phyloP scores from a whole-genome alignment of 2,329 filamentous ascomycete genomes.

The Penicillium sp. region DNA sequence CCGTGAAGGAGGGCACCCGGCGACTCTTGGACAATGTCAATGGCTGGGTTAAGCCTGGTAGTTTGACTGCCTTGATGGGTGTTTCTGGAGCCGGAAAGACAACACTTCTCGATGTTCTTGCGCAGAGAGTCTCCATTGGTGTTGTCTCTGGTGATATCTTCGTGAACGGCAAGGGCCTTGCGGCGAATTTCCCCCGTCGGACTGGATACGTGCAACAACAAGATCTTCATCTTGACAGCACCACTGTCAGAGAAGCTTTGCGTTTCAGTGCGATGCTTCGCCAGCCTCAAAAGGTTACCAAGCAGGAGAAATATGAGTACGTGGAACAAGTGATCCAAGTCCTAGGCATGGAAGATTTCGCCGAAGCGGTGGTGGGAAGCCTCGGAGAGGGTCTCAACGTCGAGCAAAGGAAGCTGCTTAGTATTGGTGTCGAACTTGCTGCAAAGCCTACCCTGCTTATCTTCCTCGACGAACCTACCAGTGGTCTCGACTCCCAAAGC shows the following conservation, averaged over 20 bases:
- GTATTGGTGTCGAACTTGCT: slow-evolving; percentile 89
- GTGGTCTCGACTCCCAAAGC: slow-evolving; percentile 84
- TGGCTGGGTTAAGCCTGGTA: slow-evolving; percentile 56
- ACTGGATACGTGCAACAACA: slow-evolving; percentile 68
- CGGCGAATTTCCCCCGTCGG: slow-evolving; percentile 60
- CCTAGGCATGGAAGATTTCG: slow-evolving; percentile 82
- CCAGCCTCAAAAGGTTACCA: slow-evolving; percentile 68
- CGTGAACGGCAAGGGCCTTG: slow-evolving; percentile 58
- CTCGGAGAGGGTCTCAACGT: slow-evolving; percentile 70
- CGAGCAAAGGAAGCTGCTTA: slow-evolving; percentile 68
- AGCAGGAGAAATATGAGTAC: slow-evolving; percentile 74
- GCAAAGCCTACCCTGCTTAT: slow-evolving; percentile 84
- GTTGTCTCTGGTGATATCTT: slow-evolving; percentile 65
- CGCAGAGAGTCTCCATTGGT: slow-evolving; percentile 58
- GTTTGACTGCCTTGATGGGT: slow-evolving; percentile 58
- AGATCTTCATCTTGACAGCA: slow-evolving; percentile 75
- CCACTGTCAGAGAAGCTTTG: slow-evolving; percentile 81
- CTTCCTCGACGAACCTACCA: slow-evolving; percentile 81
- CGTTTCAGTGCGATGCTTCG: slow-evolving; percentile 82
- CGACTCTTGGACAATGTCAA: slow-evolving; percentile 47
- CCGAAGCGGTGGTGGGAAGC: slow-evolving; percentile 83
- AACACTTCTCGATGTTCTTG: slow-evolving; percentile 57
- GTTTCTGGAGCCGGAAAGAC: slow-evolving; percentile 62
- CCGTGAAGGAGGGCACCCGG: slow-evolving; percentile 43
- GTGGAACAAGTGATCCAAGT: slow-evolving; percentile 80